Base-by-base conservation (phyloP, 768 basidiomycete genomes). In the Panus rudis region DNA sequence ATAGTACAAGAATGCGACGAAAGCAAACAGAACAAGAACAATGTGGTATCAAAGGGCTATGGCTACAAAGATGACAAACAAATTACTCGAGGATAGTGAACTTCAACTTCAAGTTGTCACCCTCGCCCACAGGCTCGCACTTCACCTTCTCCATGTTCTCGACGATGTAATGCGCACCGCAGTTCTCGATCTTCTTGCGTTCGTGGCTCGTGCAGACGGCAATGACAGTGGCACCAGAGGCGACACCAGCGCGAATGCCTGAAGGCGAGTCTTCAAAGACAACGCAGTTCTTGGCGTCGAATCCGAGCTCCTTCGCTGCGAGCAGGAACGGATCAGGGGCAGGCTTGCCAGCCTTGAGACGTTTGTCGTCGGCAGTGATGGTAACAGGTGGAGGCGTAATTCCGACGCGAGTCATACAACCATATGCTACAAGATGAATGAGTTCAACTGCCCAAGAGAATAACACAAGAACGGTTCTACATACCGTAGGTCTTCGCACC, bases 151-250 rank as follows among this genome's bases (percentile, higher is more conserved):
- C 72, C 76, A 78, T 71, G 56, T 74, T 70, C 23, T 76, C 71
- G 26, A 79, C 67, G 39, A 79, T 54, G 48, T 63, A 77, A 52
- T 79, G 77, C 4, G 77, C 77, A 31, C 77, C 76, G 37, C 73
- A 73, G 44, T 68, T 64, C 52, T 74, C 69, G 35, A 79, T 73
- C 53, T 76, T 67, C 22, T 61, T 53, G 41, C 80, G 64, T 51
- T 76, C 70, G 54, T 88, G 85, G 42, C 74, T 77, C 7, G 86
- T 89, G 66, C 83, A 85, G 8, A 87, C 71, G 4, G 85, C 86
- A 30, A 89, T 69, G 19, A 85, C 84, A 10, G 71, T 80, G 11
- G 81, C 78, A 24, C 86, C 86, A 24, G 79, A 76, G 0, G 84
- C 84, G 24, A 83, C 73, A 10, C 85, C 86, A 0, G 83, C 76